Percentiles rank a stretch among this genome's conserved stretches.
Conservation (phyloP, 192 early-diverging fungal genomes). For the Spizellomyces sp. region DNA sequence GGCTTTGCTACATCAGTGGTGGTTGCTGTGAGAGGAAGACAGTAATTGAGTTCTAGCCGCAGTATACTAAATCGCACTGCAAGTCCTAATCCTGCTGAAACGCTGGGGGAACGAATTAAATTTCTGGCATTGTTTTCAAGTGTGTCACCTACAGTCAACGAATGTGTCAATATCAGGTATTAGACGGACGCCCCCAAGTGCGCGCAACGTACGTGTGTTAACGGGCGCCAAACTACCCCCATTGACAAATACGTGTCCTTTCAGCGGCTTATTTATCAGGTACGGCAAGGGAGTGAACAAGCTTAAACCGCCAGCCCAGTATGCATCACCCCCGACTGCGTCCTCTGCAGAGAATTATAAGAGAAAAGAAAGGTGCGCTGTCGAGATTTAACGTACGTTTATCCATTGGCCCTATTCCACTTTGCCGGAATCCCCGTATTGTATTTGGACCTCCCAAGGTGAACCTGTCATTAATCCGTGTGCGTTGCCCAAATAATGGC, state of each 20-base stretch:
- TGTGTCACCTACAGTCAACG: neutral
- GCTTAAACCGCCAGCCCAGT: constrained; percentile 76
- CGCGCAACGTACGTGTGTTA: constrained; percentile 39
- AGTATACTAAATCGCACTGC: constrained; percentile 83
- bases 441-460: constrained; percentile 84
- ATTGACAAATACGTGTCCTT: constrained; percentile 87
- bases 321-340: constrained; percentile 86
- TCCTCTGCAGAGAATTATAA: constrained; percentile 51
- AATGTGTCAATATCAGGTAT: neutral
- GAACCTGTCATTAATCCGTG: constrained; percentile 84
- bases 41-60: constrained; percentile 89
- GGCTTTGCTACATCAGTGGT: constrained; percentile 55
- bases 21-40: constrained; percentile 63
- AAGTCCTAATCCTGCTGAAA: constrained; percentile 80
- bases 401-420: constrained; percentile 88
- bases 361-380: neutral
- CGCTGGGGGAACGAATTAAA: constrained; percentile 9
- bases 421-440: constrained; percentile 84
- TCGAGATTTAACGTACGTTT: constrained; percentile 43
- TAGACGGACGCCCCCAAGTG: constrained; percentile 19
- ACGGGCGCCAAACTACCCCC: constrained; percentile 73
- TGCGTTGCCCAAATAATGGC: constrained; percentile 42
- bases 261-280: constrained; percentile 62
- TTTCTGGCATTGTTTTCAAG: neutral
- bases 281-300: constrained; percentile 82